Percentiles rank a stretch among this genome's conserved stretches.
These are phyloP conservation scores for Tetrastigma voinierianum DNA, from an alignment of 164 flowering plant species.

Conservation along the genomic window DNA sequence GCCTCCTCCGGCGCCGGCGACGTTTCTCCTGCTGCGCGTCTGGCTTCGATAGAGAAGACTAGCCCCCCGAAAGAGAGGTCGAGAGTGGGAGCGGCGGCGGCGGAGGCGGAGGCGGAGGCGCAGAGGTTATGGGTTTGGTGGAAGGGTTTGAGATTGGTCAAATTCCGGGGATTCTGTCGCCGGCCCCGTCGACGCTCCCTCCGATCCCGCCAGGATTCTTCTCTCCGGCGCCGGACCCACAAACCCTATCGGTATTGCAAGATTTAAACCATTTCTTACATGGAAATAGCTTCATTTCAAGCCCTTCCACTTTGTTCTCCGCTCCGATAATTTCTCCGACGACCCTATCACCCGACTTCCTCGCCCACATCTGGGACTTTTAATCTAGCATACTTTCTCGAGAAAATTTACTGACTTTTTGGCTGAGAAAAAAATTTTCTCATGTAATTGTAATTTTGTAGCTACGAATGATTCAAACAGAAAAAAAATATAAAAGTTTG, in stretches of 20 bases:
- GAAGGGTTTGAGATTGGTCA: conserved; percentile 29
- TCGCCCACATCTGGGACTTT: conserved; percentile 41
- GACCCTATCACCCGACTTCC: conserved; percentile 41
- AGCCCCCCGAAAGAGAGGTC: conserved; percentile 36
- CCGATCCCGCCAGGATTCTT: conserved; percentile 56
- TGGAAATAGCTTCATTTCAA: conserved; percentile 34
- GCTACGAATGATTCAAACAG: too few species aligned
- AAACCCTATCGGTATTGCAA: conserved; percentile 20
- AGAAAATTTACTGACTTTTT: too few species aligned
- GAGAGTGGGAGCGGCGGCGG: neutral
- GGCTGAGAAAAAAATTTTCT: too few species aligned
- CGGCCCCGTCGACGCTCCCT: conserved; percentile 64
- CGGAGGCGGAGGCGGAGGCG: neutral
- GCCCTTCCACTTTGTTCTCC: conserved; percentile 47
- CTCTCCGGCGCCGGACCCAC: conserved; percentile 47
- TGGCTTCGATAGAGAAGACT: conserved; percentile 53
- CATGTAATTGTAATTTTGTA: too few species aligned
- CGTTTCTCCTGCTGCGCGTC: conserved; percentile 64
- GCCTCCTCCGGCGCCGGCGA: conserved; percentile 19
- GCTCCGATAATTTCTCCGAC: conserved; percentile 45
- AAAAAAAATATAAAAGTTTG: too few species aligned
- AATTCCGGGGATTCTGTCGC: conserved; percentile 73
- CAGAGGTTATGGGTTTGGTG: conserved; percentile 3
- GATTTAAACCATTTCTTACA: conserved; percentile 46
- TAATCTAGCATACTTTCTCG: conserved; percentile 15